These are phyloP conservation scores for Lachnellula subtilissima DNA, from an alignment of 2,329 filamentous ascomycete genomes.

Conservation along the genomic window DNA sequence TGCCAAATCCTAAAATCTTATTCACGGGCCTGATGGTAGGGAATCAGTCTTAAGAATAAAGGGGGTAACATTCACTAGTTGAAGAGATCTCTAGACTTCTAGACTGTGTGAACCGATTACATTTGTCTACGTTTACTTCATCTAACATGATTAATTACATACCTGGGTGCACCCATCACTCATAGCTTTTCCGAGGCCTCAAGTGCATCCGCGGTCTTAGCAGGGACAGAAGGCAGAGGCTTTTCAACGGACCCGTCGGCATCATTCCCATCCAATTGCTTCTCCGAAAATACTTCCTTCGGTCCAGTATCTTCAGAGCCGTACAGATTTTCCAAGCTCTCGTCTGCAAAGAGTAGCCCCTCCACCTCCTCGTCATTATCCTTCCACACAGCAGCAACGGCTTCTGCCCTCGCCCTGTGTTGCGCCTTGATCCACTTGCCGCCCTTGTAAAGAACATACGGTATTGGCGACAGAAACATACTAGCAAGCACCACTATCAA, in stretches of 20 bases:
- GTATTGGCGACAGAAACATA: constrained; percentile 12
- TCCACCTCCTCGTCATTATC: neutral
- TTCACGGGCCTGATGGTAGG: no score
- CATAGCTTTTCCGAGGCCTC: neutral
- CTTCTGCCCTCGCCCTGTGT: neutral
- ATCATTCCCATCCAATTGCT: neutral
- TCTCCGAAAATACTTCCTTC: neutral
- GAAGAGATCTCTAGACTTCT: no score
- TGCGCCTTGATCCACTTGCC: neutral
- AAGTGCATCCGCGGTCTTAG: neutral
- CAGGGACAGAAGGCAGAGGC: neutral
- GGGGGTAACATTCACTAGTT: no score
- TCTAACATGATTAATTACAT: no score
- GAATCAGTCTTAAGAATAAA: no score
- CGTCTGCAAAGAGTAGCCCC: neutral
- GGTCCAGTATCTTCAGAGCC: neutral
- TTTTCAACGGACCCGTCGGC: neutral
- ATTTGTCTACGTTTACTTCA: no score
- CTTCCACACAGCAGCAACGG: neutral
- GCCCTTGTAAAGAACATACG: constrained; percentile 11
- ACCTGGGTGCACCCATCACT: constrained; percentile 18
- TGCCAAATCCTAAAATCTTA: no score
- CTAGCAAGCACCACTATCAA: constrained; percentile 11
- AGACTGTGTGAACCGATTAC: no score
- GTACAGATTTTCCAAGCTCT: neutral